Conservation (phyloP, 768 basidiomycete genomes). For the Cyclocybe cylindracea region DNA sequence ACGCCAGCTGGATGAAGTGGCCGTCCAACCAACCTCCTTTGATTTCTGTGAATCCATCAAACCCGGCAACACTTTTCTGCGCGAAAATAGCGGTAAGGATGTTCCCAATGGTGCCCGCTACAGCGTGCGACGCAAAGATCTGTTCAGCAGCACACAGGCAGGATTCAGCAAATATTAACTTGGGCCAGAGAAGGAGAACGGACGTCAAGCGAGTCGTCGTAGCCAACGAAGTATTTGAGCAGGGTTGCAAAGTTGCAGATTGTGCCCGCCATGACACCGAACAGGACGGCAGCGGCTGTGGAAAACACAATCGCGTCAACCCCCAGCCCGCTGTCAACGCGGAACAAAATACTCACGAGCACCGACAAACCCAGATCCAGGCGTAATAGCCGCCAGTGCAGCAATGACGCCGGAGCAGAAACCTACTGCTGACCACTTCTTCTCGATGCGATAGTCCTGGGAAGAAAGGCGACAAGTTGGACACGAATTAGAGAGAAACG, state of each 20-base stretch:
- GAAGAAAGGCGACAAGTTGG: neutral
- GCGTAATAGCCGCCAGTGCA: slow-evolving; percentile 88
- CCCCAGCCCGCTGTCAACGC: neutral
- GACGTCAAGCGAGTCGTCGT: slow-evolving; percentile 79
- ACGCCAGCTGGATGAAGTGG: slow-evolving; percentile 80
- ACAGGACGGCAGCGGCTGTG: slow-evolving; percentile 73
- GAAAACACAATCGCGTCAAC: neutral
- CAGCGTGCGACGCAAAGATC: slow-evolving; percentile 84
- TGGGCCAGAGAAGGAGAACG: slow-evolving; percentile 17
- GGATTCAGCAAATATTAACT: neutral
- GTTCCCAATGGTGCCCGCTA: slow-evolving; percentile 82
- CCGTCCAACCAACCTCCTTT: slow-evolving; percentile 89
- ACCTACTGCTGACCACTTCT: slow-evolving; percentile 88
- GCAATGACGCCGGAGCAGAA: slow-evolving; percentile 93
- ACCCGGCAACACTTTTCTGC: slow-evolving; percentile 62
- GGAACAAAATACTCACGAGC: slow-evolving; percentile 46
- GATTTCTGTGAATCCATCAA: slow-evolving; percentile 54
- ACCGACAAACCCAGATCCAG: slow-evolving; percentile 77
- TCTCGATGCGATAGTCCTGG: slow-evolving; percentile 87
- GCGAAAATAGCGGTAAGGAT: slow-evolving; percentile 89
- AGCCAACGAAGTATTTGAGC: slow-evolving; percentile 75
- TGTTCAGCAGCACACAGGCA: slow-evolving; percentile 22
- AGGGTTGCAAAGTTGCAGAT: slow-evolving; percentile 91
- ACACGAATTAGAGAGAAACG: neutral
- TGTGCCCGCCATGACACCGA: slow-evolving; percentile 80